Base-by-base conservation (phyloP, 2,329 filamentous ascomycete genomes). In the Kalaharituber pfeilii region DNA sequence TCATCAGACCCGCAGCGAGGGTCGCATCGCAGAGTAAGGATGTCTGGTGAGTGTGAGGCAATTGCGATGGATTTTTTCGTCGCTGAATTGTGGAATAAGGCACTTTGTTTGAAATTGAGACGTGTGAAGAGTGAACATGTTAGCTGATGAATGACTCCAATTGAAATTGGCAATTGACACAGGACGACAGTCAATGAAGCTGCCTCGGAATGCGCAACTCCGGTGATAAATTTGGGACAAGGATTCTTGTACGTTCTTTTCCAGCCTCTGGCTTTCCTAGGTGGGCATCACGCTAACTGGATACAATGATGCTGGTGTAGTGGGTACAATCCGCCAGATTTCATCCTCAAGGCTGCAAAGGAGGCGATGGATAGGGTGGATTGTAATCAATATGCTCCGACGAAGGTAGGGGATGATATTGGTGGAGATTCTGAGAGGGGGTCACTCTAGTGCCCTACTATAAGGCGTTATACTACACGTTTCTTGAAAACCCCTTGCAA, bases 351-450 rank as follows among this genome's bases (percentile, higher is more conserved):
- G 63, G 91, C 91, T 42, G 91, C 91, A 51, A 96, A 94, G 70
- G 73, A 82, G 36, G 88, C 89, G 36, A 76, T 98, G 51, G 82
- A 94, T 66, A 77, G 80, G 51, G 89, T 98, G 22, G 91, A 96
- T 62, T 95, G 89, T 76, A 98, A 98, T 69, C 91, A 98, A 73
- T 98, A 98, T 75, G 89, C 87, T 22, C 91, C 88, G 2, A 95
- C 91, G 20, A 91, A 87, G 75, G 75, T 76, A 68, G 50, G 36
- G 44, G 33, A 39, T 25, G 7, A 9, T 36, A 9, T 36, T 36
- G 9, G 9, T 36, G 30, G 30, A 36, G 30, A 36, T 36, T 36
- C n/a, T 36, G 30, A n/a, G 9, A n/a, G n/a, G n/a, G n/a, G n/a
- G n/a, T n/a, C n/a, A n/a, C n/a, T 26, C 20, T 7, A 27, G 6